Evolutionary conservation across 1,284 basidiomycete species (phyloP).

Genomic region (Mixia osmundae): DNA sequence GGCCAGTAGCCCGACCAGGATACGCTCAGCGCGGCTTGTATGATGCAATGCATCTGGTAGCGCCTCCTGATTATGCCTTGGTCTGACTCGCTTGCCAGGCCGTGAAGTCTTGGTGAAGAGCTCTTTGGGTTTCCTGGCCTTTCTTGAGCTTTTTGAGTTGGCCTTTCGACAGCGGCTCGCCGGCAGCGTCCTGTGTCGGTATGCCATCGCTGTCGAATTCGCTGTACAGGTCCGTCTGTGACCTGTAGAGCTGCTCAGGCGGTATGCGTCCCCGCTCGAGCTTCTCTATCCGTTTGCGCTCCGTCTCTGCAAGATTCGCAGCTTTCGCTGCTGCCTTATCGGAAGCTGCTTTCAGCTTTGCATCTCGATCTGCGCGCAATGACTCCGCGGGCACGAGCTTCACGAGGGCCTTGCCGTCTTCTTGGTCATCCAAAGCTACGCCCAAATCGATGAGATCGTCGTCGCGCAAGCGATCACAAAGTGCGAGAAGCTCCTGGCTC

Average conservation of each 20-base stretch:
- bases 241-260: conserved; percentile 59
- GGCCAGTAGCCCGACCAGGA: no score
- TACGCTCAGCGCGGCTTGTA: no score
- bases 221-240: conserved; percentile 30
- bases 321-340: conserved; percentile 66
- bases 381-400: conserved; percentile 71
- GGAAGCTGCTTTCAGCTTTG: conserved; percentile 27
- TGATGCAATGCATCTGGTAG: no score
- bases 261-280: conserved; percentile 59
- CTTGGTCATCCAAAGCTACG: conserved; percentile 87
- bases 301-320: conserved; percentile 42
- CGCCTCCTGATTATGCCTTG: no score
- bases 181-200: conserved; percentile 59
- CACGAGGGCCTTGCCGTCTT: conserved; percentile 87
- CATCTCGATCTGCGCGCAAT: conserved; percentile 43
- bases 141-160: conserved; percentile 58
- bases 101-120: conserved; percentile 19
- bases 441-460: conserved; percentile 74
- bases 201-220: conserved; percentile 65
- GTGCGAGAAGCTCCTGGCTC: conserved; percentile 45
- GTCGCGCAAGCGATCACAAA: conserved; percentile 78
- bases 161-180: conserved; percentile 65
- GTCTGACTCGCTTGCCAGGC: conserved; percentile 1
- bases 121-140: conserved; percentile 49
- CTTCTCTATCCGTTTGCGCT: conserved; percentile 45